Percentiles rank a stretch among this genome's conserved stretches.
phyloP scores from a whole-genome alignment of 345 rosid species.

The Brassica incana region DNA sequence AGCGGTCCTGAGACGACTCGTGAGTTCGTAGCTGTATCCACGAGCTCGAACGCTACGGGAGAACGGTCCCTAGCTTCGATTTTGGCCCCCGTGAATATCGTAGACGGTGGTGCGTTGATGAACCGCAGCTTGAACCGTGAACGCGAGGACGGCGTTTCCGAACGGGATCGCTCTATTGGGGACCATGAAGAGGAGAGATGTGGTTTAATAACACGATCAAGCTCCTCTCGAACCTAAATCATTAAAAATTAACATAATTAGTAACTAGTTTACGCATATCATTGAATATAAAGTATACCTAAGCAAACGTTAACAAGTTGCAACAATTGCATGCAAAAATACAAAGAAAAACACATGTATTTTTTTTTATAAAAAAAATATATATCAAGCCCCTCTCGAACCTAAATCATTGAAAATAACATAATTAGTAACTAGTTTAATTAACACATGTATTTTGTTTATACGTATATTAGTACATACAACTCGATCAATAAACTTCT shows the following conservation, averaged over 20 bases:
- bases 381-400: constrained; percentile 13
- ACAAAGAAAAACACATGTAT: neutral
- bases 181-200: neutral
- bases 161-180: constrained; percentile 39
- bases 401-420: constrained; percentile 29
- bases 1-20: constrained; percentile 46
- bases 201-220: constrained; percentile 28
- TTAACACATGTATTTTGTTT: neutral
- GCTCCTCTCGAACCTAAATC: constrained; percentile 40
- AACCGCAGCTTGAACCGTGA: constrained; percentile 50
- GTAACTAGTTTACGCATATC: neutral
- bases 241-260: neutral
- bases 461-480: neutral
- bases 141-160: constrained; percentile 33
- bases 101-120: constrained; percentile 34
- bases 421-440: neutral
- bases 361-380: too few species aligned
- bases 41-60: constrained; percentile 45
- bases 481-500: neutral
- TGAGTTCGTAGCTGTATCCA: constrained; percentile 45
- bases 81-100: constrained; percentile 62
- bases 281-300: neutral
- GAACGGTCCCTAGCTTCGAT: constrained; percentile 50
- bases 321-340: neutral
- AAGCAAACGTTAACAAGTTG: neutral